These are phyloP conservation scores for Cystoderma amianthinum DNA, from an alignment of 768 basidiomycete species.

Conservation along the genomic window DNA sequence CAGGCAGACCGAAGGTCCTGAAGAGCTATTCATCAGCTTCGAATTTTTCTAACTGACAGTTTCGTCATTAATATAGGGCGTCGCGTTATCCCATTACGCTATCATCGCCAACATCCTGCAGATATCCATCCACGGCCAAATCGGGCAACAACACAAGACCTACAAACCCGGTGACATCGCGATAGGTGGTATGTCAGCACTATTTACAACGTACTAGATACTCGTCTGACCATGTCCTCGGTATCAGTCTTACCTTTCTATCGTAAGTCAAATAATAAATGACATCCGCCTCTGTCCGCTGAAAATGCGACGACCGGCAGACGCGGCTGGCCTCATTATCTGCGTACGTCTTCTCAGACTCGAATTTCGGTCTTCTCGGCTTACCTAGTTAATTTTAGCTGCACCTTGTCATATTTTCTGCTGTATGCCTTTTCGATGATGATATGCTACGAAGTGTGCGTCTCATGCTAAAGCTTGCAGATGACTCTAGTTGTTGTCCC, in stretches of 20 bases:
- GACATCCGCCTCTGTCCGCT: neutral
- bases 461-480: slow-evolving; percentile 17
- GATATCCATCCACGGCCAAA: slow-evolving; percentile 33
- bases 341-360: slow-evolving; percentile 24
- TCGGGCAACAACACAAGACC: slow-evolving; percentile 13
- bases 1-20: slow-evolving; percentile 55
- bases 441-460: neutral
- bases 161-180: slow-evolving; percentile 46
- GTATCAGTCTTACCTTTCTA: slow-evolving; percentile 24
- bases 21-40: too few relatives aligned
- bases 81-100: slow-evolving; percentile 46
- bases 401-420: neutral
- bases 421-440: neutral
- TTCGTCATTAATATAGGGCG: slow-evolving; percentile 25
- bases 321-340: slow-evolving; percentile 43
- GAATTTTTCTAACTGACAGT: slow-evolving; percentile 1
- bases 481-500: slow-evolving; percentile 41
- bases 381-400: neutral
- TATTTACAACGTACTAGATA: neutral
- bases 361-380: neutral
- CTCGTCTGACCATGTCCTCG: slow-evolving; percentile 7
- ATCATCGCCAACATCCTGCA: slow-evolving; percentile 52
- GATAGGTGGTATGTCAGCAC: slow-evolving; percentile 20
- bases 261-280: slow-evolving; percentile 30
- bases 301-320: slow-evolving; percentile 5